Base-by-base conservation (phyloP, 2,329 filamentous ascomycete species). In the Rutstroemia sp. region DNA sequence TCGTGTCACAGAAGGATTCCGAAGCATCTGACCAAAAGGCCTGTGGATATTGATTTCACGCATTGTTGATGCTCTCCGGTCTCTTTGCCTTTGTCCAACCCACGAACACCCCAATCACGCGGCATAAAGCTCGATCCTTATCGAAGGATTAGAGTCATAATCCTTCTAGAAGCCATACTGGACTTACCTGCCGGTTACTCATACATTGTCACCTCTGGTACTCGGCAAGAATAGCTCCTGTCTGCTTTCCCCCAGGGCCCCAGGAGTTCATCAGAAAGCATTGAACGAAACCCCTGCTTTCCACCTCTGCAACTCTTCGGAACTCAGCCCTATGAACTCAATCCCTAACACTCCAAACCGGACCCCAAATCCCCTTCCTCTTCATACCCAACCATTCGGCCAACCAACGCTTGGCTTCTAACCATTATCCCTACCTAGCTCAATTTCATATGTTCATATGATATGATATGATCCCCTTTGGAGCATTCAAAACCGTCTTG, bases 261-360 rank as follows among this genome's bases (percentile, higher is more conserved):
- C 38, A 40, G 10, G 14, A 17, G 14, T 40, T 40, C 38, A 40
- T 40, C 2, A 40, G 38, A 40, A 40, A 17, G 14, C 14, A 16
- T 17, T 17, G 38, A 40, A 40, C 38, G 17, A 40, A 40, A 16
- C 38, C 38, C 38, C 38, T 17, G 16, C 17, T 23, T 16, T 40
- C 7, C 6, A 40, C 10, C 14, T 12, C 19, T 55, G 52, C 52
- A 55, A 40, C 38, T 50, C 25, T 23, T 50, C 52, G 46, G 38
- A 55, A 50, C 23, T 55, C 52, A 55, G 52, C 52, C 52, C 52
- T 55, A 55, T 44, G 46, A 50, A 25, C 46, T 47, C 52, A 36
- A 50, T 55, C 39, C 12, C 52, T 30, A 30, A 30, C 27, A 30
- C 27, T 30, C 10, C 27, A 30, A 30, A 30, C 27, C 27, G 27